These are phyloP conservation scores for Venturia aucupariae DNA, from an alignment of 2,329 filamentous ascomycete species.

Conservation along the genomic window DNA sequence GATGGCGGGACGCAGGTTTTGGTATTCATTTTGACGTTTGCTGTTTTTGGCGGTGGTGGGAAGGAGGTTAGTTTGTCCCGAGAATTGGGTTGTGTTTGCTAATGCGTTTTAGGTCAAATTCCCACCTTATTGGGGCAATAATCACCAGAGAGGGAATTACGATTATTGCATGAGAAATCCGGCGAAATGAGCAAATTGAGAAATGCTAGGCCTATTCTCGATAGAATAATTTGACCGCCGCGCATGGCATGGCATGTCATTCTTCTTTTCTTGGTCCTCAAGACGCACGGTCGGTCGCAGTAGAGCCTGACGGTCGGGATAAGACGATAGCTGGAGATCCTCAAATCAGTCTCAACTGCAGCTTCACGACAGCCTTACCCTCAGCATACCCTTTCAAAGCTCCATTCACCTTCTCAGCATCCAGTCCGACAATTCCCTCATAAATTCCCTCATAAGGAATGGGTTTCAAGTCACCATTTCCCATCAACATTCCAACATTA, in stretches of 20 bases:
- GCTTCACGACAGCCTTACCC: background rate
- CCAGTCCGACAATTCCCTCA: background rate
- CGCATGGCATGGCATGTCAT: no score
- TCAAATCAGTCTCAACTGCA: background rate
- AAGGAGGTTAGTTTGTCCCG: background rate
- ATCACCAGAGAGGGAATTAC: constrained; percentile 11
- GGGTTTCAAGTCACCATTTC: background rate
- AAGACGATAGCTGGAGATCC: no score
- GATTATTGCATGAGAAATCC: constrained; percentile 10
- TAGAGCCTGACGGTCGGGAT: no score
- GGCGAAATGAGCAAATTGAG: background rate
- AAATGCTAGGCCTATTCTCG: no score
- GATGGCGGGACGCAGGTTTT: constrained; percentile 33
- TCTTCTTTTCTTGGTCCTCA: no score
- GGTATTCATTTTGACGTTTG: constrained; percentile 35
- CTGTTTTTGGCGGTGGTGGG: constrained; percentile 31
- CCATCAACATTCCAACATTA: background rate
- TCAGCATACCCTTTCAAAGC: background rate
- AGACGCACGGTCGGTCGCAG: no score
- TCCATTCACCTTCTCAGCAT: background rate
- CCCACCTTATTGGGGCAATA: constrained; percentile 13
- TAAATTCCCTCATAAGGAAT: background rate
- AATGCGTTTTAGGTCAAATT: background rate
- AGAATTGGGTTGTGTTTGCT: background rate
- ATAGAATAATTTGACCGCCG: no score